These are phyloP conservation scores for Terfezia boudieri DNA, from an alignment of 495 filamentous ascomycete genomes.

Conservation along the genomic window DNA sequence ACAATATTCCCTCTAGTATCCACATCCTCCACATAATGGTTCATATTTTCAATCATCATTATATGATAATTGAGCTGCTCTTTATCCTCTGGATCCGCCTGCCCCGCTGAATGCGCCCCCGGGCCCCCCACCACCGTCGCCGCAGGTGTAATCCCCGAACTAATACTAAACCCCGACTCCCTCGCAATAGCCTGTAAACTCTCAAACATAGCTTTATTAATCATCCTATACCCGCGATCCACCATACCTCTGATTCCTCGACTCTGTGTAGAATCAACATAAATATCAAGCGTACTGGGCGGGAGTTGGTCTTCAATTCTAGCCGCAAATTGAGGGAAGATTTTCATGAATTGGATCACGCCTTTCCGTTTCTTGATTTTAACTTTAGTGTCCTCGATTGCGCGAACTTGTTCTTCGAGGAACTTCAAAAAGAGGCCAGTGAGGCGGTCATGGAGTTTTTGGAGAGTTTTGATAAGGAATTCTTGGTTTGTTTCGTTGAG, in stretches of 20 bases:
- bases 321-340: slow-evolving; percentile 38
- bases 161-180: slow-evolving; percentile 31
- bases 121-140: slow-evolving; percentile 9
- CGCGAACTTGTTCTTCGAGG: slow-evolving; percentile 80
- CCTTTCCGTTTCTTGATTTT: slow-evolving; percentile 97
- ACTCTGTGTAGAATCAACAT: slow-evolving; percentile 18
- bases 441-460: slow-evolving; percentile 56
- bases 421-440: slow-evolving; percentile 64
- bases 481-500: slow-evolving; percentile 80
- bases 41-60: slow-evolving; percentile 94
- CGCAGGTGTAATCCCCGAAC: background rate
- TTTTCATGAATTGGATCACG: slow-evolving; percentile 79
- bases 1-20: slow-evolving; percentile 51
- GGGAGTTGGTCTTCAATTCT: slow-evolving; percentile 18
- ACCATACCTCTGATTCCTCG: slow-evolving; percentile 49
- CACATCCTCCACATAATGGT: slow-evolving; percentile 83
- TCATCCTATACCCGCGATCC: slow-evolving; percentile 66
- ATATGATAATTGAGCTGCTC: slow-evolving; percentile 92
- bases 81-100: slow-evolving; percentile 63
- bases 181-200: slow-evolving; percentile 86
- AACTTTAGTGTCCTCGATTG: slow-evolving; percentile 96
- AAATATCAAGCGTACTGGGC: slow-evolving; percentile 16
- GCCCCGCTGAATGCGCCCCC: slow-evolving; percentile 9
- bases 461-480: slow-evolving; percentile 55
- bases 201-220: slow-evolving; percentile 94